Conservation (phyloP, 1,139 yeast species). For the Yamadazyma friedrichii region DNA sequence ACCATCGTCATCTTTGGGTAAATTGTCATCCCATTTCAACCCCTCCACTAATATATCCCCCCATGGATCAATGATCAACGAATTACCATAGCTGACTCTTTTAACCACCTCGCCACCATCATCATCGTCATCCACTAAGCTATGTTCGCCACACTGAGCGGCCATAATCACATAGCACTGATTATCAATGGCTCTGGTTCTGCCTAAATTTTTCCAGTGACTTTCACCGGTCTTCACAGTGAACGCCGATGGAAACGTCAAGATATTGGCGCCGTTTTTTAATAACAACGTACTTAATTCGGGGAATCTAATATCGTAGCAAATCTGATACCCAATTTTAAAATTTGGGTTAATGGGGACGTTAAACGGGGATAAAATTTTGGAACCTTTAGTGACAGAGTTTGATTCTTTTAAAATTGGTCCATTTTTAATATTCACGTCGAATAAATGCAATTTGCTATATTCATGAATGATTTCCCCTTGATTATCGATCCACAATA, state of each 20-base stretch:
- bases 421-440: slow-evolving; percentile 76
- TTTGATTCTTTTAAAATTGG: slow-evolving; percentile 72
- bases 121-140: slow-evolving; percentile 30
- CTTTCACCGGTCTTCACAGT: slow-evolving; percentile 88
- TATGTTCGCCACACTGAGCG: slow-evolving; percentile 84
- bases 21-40: slow-evolving; percentile 26
- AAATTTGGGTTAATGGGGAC: slow-evolving; percentile 33
- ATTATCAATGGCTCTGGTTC: slow-evolving; percentile 83
- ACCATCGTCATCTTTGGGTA: slow-evolving; percentile 39
- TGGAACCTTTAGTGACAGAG: slow-evolving; percentile 77
- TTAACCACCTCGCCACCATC: slow-evolving; percentile 32
- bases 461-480: slow-evolving; percentile 70
- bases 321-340: slow-evolving; percentile 69
- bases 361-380: slow-evolving; percentile 52
- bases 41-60: slow-evolving; percentile 73
- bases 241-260: slow-evolving; percentile 89
- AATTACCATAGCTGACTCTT: slow-evolving; percentile 76
- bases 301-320: slow-evolving; percentile 89
- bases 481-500: slow-evolving; percentile 58
- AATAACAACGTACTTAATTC: slow-evolving; percentile 70
- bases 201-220: slow-evolving; percentile 82
- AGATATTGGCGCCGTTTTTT: slow-evolving; percentile 68
- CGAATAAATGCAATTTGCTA: slow-evolving; percentile 86
- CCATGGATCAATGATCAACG: slow-evolving; percentile 88
- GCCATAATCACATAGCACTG: slow-evolving; percentile 90